Conservation (phyloP, 2,329 filamentous ascomycete species). For the Verticillium dahliae region DNA sequence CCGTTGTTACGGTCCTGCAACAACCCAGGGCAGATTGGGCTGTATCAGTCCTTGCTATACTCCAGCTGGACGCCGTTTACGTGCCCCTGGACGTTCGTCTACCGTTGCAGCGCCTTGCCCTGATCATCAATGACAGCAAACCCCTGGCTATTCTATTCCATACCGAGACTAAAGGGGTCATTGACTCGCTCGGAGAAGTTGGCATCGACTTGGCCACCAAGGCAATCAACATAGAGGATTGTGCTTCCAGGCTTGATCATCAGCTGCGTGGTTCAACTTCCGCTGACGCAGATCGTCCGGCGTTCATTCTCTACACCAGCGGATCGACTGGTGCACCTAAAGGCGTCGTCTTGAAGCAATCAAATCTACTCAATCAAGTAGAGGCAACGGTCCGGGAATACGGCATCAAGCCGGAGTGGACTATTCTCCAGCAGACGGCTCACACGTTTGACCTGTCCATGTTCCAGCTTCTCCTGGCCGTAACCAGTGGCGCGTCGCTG, state of each 20-base stretch:
- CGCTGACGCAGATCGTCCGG: constrained; percentile 7
- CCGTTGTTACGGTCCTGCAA: constrained; percentile 31
- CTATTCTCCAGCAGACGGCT: constrained; percentile 30
- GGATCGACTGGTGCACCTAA: constrained; percentile 30
- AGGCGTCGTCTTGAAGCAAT: constrained; percentile 13
- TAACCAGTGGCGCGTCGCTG: constrained; percentile 28
- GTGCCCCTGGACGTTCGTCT: constrained; percentile 32
- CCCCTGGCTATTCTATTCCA: constrained; percentile 17
- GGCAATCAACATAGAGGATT: no score
- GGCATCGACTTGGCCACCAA: background rate
- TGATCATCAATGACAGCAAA: constrained; percentile 20
- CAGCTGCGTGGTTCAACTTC: background rate
- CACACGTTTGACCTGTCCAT: constrained; percentile 34
- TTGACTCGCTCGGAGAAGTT: background rate
- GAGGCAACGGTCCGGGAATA: background rate
- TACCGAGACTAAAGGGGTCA: background rate
- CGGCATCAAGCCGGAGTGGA: constrained; percentile 9
- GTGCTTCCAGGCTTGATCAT: no score
- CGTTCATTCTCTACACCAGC: constrained; percentile 25
- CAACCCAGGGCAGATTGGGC: constrained; percentile 26
- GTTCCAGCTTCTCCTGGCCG: constrained; percentile 25
- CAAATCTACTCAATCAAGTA: constrained; percentile 19
- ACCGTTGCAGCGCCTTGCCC: constrained; percentile 20
- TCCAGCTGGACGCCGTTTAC: constrained; percentile 27
- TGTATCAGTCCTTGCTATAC: constrained; percentile 31